Conservation (phyloP, 116 monocot species). For the Dioscorea cayenensis region DNA sequence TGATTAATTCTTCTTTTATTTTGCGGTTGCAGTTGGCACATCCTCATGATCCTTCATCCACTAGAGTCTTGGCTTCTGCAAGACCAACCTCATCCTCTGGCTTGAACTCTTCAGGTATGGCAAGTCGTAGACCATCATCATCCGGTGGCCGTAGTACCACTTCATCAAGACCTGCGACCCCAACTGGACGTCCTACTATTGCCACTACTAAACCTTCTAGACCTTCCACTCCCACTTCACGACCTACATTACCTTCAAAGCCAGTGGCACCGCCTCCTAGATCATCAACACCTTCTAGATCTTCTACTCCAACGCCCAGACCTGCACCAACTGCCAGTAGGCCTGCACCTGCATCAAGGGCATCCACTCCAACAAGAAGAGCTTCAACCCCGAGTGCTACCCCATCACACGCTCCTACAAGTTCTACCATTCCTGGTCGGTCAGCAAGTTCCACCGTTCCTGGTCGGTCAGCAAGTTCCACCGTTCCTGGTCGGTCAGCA, state of each 20-base stretch:
- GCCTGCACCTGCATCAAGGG: slow-evolving; percentile 29
- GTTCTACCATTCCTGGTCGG: slow-evolving; percentile 29
- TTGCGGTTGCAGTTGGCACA: slow-evolving; percentile 45
- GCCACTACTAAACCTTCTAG: slow-evolving; percentile 37
- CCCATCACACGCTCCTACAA: slow-evolving; percentile 20
- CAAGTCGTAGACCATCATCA: slow-evolving; percentile 43
- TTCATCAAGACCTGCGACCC: slow-evolving; percentile 44
- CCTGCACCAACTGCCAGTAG: slow-evolving; percentile 25
- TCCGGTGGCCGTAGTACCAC: slow-evolving; percentile 39
- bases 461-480: too few species aligned
- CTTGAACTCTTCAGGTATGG: slow-evolving; percentile 23
- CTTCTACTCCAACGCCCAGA: slow-evolving; percentile 55
- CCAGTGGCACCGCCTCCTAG: slow-evolving; percentile 29
- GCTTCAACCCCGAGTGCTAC: slow-evolving; percentile 17
- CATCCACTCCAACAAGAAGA: slow-evolving; percentile 61
- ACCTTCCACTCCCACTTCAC: slow-evolving; percentile 66
- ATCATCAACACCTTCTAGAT: slow-evolving; percentile 51
- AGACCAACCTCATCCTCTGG: slow-evolving; percentile 29
- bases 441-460: neutral
- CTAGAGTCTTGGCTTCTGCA: slow-evolving; percentile 24
- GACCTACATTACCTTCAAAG: slow-evolving; percentile 37
- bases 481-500: too few species aligned
- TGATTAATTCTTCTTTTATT: neutral
- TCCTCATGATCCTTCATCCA: slow-evolving; percentile 32
- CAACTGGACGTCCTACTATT: slow-evolving; percentile 39